Conservation (phyloP, 768 basidiomycete species). For the Kwoniella sp. region DNA sequence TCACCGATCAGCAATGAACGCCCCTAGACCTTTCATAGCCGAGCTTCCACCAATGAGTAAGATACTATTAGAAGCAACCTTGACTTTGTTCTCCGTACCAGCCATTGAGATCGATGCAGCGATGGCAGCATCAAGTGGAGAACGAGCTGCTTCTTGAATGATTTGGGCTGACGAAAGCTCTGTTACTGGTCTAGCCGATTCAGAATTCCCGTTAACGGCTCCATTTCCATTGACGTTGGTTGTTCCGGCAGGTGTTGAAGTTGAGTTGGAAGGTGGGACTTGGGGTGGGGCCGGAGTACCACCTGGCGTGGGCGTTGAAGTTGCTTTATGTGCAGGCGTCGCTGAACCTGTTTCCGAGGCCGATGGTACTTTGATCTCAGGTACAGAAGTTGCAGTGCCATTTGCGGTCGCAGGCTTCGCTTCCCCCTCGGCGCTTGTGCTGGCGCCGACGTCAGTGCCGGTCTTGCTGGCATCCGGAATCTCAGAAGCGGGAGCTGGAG, state of each 20-base stretch:
- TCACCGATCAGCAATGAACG: slow-evolving; percentile 46
- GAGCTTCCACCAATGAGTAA: slow-evolving; percentile 46
- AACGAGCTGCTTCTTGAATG: slow-evolving; percentile 37
- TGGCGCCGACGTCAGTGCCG: not conserved
- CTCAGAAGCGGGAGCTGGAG: slow-evolving; percentile 20
- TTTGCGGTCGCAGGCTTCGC: not conserved
- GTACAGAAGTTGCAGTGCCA: slow-evolving; percentile 7
- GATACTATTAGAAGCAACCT: slow-evolving; percentile 35
- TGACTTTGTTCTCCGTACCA: slow-evolving; percentile 47
- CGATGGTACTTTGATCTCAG: not conserved
- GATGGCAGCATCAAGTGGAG: slow-evolving; percentile 46
- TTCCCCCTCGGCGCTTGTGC: not conserved
- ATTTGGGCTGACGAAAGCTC: slow-evolving; percentile 21
- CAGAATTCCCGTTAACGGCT: not conserved
- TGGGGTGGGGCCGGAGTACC: not conserved
- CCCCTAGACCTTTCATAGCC: slow-evolving; percentile 41
- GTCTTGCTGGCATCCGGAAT: not conserved
- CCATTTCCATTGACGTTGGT: not conserved
- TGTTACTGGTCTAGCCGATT: not conserved
- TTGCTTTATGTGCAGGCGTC: not conserved
- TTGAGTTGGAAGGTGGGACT: no score
- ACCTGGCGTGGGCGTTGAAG: not conserved
- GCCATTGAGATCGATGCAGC: slow-evolving; percentile 38
- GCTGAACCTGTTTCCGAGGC: not conserved
- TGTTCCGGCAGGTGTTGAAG: no score